Evolutionary conservation across 345 rosid species (phyloP), one percentile per base, ranked within the genome.

Genomic region (Theobroma cacao): DNA sequence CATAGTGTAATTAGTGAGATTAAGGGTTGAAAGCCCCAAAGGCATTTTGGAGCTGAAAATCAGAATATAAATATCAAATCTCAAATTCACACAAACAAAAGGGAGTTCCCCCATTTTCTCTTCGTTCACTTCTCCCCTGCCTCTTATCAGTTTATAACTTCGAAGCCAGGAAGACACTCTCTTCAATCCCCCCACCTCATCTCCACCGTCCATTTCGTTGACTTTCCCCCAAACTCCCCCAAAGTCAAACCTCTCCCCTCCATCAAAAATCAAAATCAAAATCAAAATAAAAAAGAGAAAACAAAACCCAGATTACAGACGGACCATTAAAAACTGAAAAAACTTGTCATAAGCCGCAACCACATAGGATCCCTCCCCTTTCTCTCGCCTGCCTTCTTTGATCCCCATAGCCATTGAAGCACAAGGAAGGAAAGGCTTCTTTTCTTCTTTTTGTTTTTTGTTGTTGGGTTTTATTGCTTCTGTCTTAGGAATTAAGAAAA

Each of bases 351-450:
- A 75, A 63, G 50, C 78, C 83, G 79, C 80, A 72, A 62, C 76
- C 26, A 20, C 81, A 78, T 74, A 76, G 82, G 80, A 89, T 86
- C 86, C 69, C 3, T 73, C 48, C 78, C 73, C 47, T 20, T 48
- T 48, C 43, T 48, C 48, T 45, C 14, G 11, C 3, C 52, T 31
- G n/a, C 7, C 9, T 20, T 76, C 79, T 52, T 78, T 85, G 89
- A 87, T 93, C 88, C 89, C 84, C 55, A 84, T 73, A 76, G 85
- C 91, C 93, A 83, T 85, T 85, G 89, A 69, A 84, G 64, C 78
- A 45, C 74, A 4, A 22, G 38, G 64, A 72, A 67, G 63, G 26
- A 48, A 75, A 52, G 53, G 69, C 17, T 7, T 22, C 9, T 22
- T 60, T 11, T 11, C 10, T 58, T 58, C 2, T 26, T 72, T 17